Conservation (phyloP, 2,329 filamentous ascomycete genomes). For the Gnomoniopsis smithogilvyi region DNA sequence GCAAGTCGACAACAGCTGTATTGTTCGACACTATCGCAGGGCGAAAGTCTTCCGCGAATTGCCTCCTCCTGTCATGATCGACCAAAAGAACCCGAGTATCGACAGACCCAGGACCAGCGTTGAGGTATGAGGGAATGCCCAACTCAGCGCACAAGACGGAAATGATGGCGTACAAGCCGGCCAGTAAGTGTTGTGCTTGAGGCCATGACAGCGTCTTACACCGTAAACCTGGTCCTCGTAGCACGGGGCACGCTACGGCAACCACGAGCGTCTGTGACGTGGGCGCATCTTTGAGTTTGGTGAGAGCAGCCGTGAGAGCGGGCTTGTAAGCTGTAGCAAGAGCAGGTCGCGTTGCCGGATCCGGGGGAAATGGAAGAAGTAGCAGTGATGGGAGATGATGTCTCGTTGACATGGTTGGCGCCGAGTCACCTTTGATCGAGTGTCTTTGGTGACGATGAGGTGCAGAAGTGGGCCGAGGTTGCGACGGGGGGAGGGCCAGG, state of each 20-base stretch:
- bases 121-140: slow-evolving; percentile 56
- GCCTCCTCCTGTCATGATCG: slow-evolving; percentile 48
- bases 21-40: slow-evolving; percentile 40
- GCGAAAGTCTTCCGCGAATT: slow-evolving; percentile 30
- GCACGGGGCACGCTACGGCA: slow-evolving; percentile 61
- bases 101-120: slow-evolving; percentile 62
- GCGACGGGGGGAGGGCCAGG: background rate
- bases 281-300: slow-evolving; percentile 39
- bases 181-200: slow-evolving; percentile 70
- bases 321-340: slow-evolving; percentile 59
- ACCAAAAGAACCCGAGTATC: slow-evolving; percentile 74
- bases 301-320: slow-evolving; percentile 53
- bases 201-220: slow-evolving; percentile 60
- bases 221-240: slow-evolving; percentile 47
- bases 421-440: background rate
- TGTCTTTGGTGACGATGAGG: background rate
- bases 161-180: slow-evolving; percentile 74
- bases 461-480: background rate
- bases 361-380: slow-evolving; percentile 61
- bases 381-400: slow-evolving; percentile 49
- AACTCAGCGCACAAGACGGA: slow-evolving; percentile 66
- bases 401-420: slow-evolving; percentile 1
- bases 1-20: slow-evolving; percentile 46
- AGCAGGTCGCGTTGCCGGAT: slow-evolving; percentile 45
- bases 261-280: slow-evolving; percentile 41